These are phyloP conservation scores for Leucocoprinus birnbaumii DNA, from an alignment of 768 basidiomycete genomes.

Conservation along the genomic window DNA sequence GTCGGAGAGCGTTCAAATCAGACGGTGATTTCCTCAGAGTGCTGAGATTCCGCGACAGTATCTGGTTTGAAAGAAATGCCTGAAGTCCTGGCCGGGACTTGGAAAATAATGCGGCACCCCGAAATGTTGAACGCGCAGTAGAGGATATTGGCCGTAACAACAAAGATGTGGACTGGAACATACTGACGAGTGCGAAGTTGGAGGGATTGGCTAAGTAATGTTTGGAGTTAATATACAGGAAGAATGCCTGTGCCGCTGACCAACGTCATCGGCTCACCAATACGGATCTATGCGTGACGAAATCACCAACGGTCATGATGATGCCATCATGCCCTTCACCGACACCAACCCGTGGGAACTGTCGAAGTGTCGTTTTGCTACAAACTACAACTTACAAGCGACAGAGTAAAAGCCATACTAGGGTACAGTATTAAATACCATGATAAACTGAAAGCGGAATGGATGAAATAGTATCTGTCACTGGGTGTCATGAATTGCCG, in stretches of 20 bases:
- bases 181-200: neutral
- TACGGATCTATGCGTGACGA: too few relatives aligned
- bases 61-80: neutral
- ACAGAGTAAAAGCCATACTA: conserved; percentile 2
- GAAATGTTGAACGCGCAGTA: neutral
- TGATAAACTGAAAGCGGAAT: neutral
- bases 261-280: too few relatives aligned
- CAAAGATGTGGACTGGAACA: neutral
- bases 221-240: neutral
- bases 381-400: too few relatives aligned
- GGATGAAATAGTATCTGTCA: neutral
- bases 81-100: neutral
- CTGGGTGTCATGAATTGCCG: neutral
- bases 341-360: too few relatives aligned
- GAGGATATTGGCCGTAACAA: neutral
- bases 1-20: neutral
- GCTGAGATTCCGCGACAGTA: neutral
- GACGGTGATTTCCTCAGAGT: conserved; percentile 2
- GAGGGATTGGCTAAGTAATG: neutral
- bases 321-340: neutral
- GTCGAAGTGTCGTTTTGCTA: too few relatives aligned
- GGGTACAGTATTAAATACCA: neutral
- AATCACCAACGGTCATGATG: neutral
- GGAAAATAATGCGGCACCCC: neutral
- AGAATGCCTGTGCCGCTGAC: conserved; percentile 1